Evolutionary conservation across 2,329 filamentous ascomycete genomes (phyloP).

Genomic region (Aspergillus ruber): DNA sequence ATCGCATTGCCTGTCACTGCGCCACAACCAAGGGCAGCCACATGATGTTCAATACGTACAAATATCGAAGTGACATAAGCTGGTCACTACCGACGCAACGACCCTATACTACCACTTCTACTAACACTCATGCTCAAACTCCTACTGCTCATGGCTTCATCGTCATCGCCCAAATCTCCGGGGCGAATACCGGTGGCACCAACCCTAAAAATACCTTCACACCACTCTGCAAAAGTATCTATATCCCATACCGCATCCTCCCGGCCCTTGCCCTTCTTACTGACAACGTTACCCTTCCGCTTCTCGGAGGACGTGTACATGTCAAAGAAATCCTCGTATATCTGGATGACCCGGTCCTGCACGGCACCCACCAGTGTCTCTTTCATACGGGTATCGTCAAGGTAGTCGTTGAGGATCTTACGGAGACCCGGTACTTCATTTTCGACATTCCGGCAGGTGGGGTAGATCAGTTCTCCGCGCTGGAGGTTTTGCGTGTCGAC

Average conservation of each 20-base stretch:
- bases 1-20: no score
- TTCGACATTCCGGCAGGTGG: slow-evolving; percentile 50
- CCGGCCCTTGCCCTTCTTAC: slow-evolving; percentile 53
- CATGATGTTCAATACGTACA: no score
- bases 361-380: slow-evolving; percentile 62
- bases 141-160: slow-evolving; percentile 3
- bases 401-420: slow-evolving; percentile 53
- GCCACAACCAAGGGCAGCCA: no score
- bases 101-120: slow-evolving; percentile 4
- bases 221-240: slow-evolving; percentile 59
- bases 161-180: slow-evolving; percentile 11
- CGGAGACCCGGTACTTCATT: slow-evolving; percentile 53
- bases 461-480: slow-evolving; percentile 37
- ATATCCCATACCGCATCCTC: slow-evolving; percentile 60
- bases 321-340: slow-evolving; percentile 61
- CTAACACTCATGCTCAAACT: slow-evolving; percentile 13
- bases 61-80: background rate
- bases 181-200: slow-evolving; percentile 33
- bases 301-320: slow-evolving; percentile 38
- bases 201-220: slow-evolving; percentile 53
- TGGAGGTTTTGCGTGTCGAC: slow-evolving; percentile 33
- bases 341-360: slow-evolving; percentile 56
- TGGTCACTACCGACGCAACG: background rate
- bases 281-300: slow-evolving; percentile 27
- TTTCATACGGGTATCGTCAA: slow-evolving; percentile 58